Evolutionary conservation across 1,284 basidiomycete genomes (phyloP), one percentile per base, ranked within the genome.

Genomic region (Wolfiporia cocos): DNA sequence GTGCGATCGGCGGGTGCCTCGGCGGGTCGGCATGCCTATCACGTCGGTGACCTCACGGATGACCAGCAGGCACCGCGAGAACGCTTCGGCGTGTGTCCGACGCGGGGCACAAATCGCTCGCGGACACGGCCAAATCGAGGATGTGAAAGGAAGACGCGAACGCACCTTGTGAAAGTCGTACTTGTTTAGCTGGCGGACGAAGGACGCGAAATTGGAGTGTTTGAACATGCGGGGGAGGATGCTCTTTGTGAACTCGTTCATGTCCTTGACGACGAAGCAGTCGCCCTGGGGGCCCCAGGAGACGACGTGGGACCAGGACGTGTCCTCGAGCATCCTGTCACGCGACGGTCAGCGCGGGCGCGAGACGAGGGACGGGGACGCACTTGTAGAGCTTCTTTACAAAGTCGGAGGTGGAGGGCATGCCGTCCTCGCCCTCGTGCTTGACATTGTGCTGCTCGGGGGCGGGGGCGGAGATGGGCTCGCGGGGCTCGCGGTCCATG

Each of bases 251-350:
- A 98, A 97, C 54, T 92, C 89, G 68, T 93, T 95, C 89, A 96
- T 95, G 70, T 97, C 92, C 83, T 93, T 95, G 53, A 98, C 92
- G 59, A 97, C 85, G 60, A 97, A 97, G 56, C 84, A 91, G 55
- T 93, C 86, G 34, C 92, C 92, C 34, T 77, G 72, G 0, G 84
- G 79, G 1, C 87, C 84, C 94, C 94, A 97, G 1, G 81, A 86
- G 5, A 98, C 88, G 49, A 92, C 78, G 24, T 78, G 69, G 30
- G 78, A 63, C 64, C 87, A 89, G 0, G 76, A 65, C 24, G 76
- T 74, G 59, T 93, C 90, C 59, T 92, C 87, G 32, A 94, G 79
- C 88, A 94, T 93, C 59, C 89, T 91, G 49, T 5, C 12, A 22
- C 31, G 17, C 18, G 21, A n/a, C 5, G 41, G 34, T 55, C 19